Percentiles rank a stretch among this genome's conserved stretches.
phyloP scores from a whole-genome alignment of 805 yeast genomes.

The Hanseniaspora hatyaiensis region DNA sequence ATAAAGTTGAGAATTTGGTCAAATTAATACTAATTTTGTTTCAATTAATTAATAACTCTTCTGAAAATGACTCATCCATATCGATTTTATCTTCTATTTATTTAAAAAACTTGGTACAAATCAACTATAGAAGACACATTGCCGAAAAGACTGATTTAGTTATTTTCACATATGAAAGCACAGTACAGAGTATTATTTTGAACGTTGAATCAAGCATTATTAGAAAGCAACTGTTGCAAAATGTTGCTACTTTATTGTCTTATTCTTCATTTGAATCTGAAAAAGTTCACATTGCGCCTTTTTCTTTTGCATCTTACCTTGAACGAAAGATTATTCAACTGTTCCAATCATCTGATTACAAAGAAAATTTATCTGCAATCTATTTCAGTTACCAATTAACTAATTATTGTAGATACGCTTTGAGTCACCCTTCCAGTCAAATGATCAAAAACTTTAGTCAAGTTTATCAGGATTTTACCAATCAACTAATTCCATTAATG shows the following conservation, averaged over 20 bases:
- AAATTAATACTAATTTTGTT: constrained; percentile 7
- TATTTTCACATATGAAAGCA: background rate
- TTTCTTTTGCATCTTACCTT: background rate
- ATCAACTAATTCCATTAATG: constrained; percentile 9
- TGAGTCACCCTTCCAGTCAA: background rate
- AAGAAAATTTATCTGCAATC: constrained; percentile 10
- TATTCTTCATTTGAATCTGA: constrained; percentile 1
- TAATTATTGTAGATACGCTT: constrained; percentile 12
- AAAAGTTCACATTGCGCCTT: background rate
- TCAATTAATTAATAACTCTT: constrained; percentile 7
- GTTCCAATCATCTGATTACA: background rate
- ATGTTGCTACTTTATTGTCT: constrained; percentile 2
- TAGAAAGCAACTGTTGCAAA: constrained; percentile 13
- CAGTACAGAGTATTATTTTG: constrained; percentile 29
- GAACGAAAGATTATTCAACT: constrained; percentile 4
- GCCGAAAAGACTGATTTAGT: background rate
- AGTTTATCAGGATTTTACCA: constrained; percentile 1
- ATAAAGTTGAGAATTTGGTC: constrained; percentile 3
- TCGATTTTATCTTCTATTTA: constrained; percentile 32
- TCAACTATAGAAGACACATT: constrained; percentile 25
- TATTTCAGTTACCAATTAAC: constrained; percentile 13
- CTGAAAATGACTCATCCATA: background rate
- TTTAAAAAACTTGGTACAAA: constrained; percentile 51
- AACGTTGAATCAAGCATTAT: constrained; percentile 19
- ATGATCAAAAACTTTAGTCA: background rate